Base-by-base conservation (phyloP, 495 filamentous ascomycete species). In the Aspergillus egyptiacus region DNA sequence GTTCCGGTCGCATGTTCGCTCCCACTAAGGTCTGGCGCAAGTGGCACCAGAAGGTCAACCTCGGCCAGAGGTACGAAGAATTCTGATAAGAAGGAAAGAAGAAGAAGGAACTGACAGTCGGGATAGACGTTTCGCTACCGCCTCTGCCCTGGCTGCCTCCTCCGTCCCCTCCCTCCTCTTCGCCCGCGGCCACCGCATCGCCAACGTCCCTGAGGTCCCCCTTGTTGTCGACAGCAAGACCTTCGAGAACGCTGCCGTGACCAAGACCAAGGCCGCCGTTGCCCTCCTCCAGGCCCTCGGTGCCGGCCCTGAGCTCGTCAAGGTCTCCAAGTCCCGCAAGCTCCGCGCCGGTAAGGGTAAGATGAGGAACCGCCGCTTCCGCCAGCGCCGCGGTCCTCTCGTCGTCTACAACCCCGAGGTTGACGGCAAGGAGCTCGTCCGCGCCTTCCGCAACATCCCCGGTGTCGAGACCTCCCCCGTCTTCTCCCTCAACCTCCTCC, bases 1-100 rank as follows among this genome's bases (percentile, higher is more conserved):
- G 93, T 72, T 95, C 91, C 64, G 93, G 93, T 75, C 94, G 93
- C 76, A 98, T 98, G 94, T 98, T 98, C 78, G 93, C 93, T 56
- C 93, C 93, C 57, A 98, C 93, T 74, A 97, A 97, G 84, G 87
- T 96, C 77, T 98, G 93, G 93, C 80, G 93, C 67, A 97, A 96
- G 80, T 98, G 94, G 94, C 94, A 98, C 81, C 87, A 96, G 77
- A 98, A 97, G 87, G 80, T 98, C 85, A 96, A 94, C 81, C 82
- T 93, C 67, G 83, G 82, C 69, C 91, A 98, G 83, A 93, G 89
- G 87, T 90, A 72, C 65, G 81, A 68, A 34, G n/a, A n/a, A n/a
- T n/a, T 19, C 10, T 31, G 9, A 14, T 19, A 38, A 20, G 35
- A 23, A 19, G 2, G 19, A 3, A 4, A 22, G 4, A 13, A 24